phyloP scores from a whole-genome alignment of 345 rosid species.

The Alliaria petiolata region DNA sequence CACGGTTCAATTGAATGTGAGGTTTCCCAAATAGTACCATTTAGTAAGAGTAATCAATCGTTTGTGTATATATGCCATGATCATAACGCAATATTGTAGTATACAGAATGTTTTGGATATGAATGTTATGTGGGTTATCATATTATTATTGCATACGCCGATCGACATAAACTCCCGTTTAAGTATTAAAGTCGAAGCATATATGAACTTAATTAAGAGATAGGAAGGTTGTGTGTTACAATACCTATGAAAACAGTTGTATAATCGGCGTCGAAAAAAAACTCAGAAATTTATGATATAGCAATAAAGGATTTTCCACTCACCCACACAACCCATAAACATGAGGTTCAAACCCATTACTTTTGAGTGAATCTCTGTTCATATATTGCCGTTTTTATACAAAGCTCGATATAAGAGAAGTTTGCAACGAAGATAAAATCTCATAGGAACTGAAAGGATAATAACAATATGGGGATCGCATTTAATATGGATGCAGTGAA shows the following conservation, averaged over 20 bases:
- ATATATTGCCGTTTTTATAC: conserved; percentile 1
- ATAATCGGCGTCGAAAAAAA: background rate
- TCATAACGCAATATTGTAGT: background rate
- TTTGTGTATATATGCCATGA: background rate
- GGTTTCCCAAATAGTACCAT: background rate
- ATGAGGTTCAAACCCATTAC: background rate
- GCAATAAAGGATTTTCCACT: background rate
- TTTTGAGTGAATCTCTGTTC: background rate
- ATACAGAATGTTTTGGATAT: background rate
- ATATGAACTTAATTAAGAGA: background rate
- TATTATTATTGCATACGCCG: background rate
- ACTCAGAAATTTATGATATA: background rate
- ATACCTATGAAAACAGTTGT: background rate
- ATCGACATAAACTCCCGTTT: background rate
- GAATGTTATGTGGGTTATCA: background rate
- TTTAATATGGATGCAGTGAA: conserved; percentile 21
- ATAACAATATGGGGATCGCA: conserved; percentile 3
- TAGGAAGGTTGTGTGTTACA: background rate
- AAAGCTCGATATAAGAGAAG: background rate
- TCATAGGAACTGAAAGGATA: conserved; percentile 4
- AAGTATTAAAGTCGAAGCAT: background rate
- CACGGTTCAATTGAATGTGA: background rate
- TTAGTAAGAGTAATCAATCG: background rate
- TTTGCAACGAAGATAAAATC: background rate
- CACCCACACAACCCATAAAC: conserved; percentile 1